Conservation (phyloP, 2,329 filamentous ascomycete genomes). For the Alternaria gansuensis region DNA sequence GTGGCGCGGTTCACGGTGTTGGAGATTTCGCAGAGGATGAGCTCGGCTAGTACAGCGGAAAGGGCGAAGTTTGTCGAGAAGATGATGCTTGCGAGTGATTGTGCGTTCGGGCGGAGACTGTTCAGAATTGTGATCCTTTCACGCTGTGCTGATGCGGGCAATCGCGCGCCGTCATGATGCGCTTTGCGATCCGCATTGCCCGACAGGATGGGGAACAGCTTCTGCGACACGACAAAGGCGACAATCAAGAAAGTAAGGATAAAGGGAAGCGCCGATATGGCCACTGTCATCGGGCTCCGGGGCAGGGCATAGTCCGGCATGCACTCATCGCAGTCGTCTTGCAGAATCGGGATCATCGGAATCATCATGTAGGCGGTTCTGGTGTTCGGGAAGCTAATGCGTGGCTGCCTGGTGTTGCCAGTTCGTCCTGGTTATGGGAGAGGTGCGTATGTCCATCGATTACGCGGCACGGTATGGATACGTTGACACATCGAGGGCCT, state of each 20-base stretch:
- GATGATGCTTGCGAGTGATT: conserved; percentile 65
- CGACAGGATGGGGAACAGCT: conserved; percentile 77
- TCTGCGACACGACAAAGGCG: conserved; percentile 69
- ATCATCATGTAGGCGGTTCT: conserved; percentile 39
- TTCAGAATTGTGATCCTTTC: conserved; percentile 41
- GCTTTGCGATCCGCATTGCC: conserved; percentile 65
- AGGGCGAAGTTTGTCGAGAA: conserved; percentile 82
- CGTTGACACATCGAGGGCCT: conserved; percentile 17
- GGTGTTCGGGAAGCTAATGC: conserved; percentile 16
- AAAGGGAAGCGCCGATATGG: conserved; percentile 74
- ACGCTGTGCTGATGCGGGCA: conserved; percentile 55
- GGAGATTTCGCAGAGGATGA: conserved; percentile 85
- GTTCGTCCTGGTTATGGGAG: conserved; percentile 27
- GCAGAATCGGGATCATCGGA: conserved; percentile 49
- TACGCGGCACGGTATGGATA: conserved; percentile 25
- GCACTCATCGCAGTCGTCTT: conserved; percentile 66
- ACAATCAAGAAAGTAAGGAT: conserved; percentile 73
- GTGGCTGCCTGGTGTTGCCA: conserved; percentile 31
- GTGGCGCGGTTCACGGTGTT: conserved; percentile 75
- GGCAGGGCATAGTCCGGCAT: conserved; percentile 60
- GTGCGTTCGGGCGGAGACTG: conserved; percentile 52
- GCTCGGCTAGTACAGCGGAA: conserved; percentile 77
- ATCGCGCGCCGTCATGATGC: conserved; percentile 68
- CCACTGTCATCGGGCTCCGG: conserved; percentile 59
- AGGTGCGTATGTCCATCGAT: conserved; percentile 39